phyloP scores from a whole-genome alignment of 805 yeast species.

The Kodamaea restingae region DNA sequence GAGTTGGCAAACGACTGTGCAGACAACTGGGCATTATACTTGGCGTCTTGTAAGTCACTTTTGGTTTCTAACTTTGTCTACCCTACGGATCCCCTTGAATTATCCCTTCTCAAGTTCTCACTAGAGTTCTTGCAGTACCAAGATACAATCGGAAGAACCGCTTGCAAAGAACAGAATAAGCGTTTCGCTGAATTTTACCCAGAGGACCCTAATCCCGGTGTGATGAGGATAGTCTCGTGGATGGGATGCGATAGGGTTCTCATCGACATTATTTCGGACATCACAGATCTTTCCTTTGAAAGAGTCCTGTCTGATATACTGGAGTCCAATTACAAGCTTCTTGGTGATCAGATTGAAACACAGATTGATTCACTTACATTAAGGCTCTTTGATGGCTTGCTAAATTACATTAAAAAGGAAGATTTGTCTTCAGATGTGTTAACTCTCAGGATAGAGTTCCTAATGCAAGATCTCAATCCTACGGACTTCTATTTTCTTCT shows the following conservation, averaged over 20 bases:
- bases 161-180: constrained; percentile 23
- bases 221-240: constrained; percentile 23
- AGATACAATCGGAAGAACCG: constrained; percentile 27
- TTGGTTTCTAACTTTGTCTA: constrained; percentile 14
- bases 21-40: constrained; percentile 19
- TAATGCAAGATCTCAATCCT: constrained; percentile 7
- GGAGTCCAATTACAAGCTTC: constrained; percentile 12
- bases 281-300: constrained; percentile 31
- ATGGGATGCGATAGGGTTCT: constrained; percentile 29
- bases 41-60: constrained; percentile 17
- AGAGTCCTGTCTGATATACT: constrained; percentile 14
- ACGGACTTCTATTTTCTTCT: constrained; percentile 26
- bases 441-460: constrained; percentile 10
- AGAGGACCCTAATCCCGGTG: not conserved
- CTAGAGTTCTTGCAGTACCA: constrained; percentile 24
- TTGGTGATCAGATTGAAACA: constrained; percentile 15
- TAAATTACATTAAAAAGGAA: constrained; percentile 5
- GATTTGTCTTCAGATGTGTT: constrained; percentile 6
- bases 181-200: constrained; percentile 14
- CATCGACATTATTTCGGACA: constrained; percentile 24
- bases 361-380: constrained; percentile 15
- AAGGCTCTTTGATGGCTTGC: constrained; percentile 13
- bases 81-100: constrained; percentile 19
- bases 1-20: constrained; percentile 27
- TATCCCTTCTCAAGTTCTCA: constrained; percentile 18